Evolutionary conservation across 2,329 filamentous ascomycete species (phyloP).

Genomic region (Purpureocillium takamizusanense): DNA sequence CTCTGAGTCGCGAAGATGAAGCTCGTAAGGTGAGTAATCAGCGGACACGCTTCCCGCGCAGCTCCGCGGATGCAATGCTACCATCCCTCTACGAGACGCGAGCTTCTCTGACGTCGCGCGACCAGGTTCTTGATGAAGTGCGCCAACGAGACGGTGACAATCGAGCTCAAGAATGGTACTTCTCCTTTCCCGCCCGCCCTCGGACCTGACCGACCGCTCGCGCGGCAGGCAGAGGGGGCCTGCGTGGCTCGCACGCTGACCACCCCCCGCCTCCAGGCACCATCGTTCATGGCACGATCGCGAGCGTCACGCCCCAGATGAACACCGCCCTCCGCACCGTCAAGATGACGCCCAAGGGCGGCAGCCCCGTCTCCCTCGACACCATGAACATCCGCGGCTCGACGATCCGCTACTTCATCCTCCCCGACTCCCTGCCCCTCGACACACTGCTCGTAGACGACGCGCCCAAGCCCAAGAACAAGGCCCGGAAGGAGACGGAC

Average conservation of each 20-base stretch:
- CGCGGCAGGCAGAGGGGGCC: too few species aligned
- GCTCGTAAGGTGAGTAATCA: conserved; percentile 74
- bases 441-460: conserved; percentile 96
- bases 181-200: too few species aligned
- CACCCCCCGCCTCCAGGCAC: conserved; percentile 60
- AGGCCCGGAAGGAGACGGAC: conserved; percentile 85
- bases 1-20: conserved; percentile 61
- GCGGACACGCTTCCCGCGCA: conserved; percentile 1
- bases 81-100: background rate
- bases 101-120: conserved; percentile 8
- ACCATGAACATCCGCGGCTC: conserved; percentile 95
- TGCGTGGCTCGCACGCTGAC: too few species aligned
- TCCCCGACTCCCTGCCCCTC: conserved; percentile 88
- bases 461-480: conserved; percentile 98
- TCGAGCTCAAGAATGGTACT: conserved; percentile 95
- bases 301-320: conserved; percentile 95
- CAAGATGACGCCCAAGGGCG: conserved; percentile 88
- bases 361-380: conserved; percentile 81
- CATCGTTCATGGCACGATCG: conserved; percentile 93
- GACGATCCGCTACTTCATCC: conserved; percentile 92
- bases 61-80: conserved; percentile 9
- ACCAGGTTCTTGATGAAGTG: conserved; percentile 97
- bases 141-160: conserved; percentile 94
- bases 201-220: conserved; percentile 6
- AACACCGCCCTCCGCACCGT: conserved; percentile 93